These are phyloP conservation scores for Lepiota brunneoincarnata DNA, from an alignment of 768 basidiomycete species.

Conservation along the genomic window DNA sequence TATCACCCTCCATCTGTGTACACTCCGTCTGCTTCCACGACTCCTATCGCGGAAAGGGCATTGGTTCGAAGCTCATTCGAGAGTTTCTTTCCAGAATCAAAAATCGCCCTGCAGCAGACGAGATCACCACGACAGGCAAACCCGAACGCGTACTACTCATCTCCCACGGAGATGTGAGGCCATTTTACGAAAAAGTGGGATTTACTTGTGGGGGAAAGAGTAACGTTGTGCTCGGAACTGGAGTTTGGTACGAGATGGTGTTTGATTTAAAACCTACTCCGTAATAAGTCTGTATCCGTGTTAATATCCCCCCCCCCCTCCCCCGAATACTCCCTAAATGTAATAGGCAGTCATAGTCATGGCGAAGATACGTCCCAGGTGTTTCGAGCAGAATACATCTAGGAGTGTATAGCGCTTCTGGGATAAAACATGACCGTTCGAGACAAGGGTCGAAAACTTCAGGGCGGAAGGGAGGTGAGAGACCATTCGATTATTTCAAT, in stretches of 20 bases:
- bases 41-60: conserved; percentile 38
- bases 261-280: conserved; percentile 18
- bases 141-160: conserved; percentile 48
- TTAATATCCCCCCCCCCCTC: too few species aligned
- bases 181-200: conserved; percentile 60
- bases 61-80: conserved; percentile 52
- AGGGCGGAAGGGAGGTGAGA: too few species aligned
- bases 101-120: conserved; percentile 21
- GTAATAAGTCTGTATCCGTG: neutral
- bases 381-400: too few species aligned
- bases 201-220: conserved; percentile 60
- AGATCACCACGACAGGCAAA: conserved; percentile 28
- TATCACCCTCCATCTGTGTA: conserved; percentile 54
- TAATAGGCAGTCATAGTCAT: too few species aligned
- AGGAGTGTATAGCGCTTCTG: too few species aligned
- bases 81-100: conserved; percentile 55
- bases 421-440: too few species aligned
- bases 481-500: too few species aligned
- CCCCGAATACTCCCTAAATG: too few species aligned
- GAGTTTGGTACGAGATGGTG: conserved; percentile 67
- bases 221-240: conserved; percentile 53
- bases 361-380: too few species aligned
- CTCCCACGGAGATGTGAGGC: conserved; percentile 53
- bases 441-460: too few species aligned
- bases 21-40: conserved; percentile 63